A percentile compares a stretch with the other conserved stretches of the same genome.
Evolutionary conservation across 352 stramenopile species (phyloP).

Genomic region (Globisporangium cederbergense): DNA sequence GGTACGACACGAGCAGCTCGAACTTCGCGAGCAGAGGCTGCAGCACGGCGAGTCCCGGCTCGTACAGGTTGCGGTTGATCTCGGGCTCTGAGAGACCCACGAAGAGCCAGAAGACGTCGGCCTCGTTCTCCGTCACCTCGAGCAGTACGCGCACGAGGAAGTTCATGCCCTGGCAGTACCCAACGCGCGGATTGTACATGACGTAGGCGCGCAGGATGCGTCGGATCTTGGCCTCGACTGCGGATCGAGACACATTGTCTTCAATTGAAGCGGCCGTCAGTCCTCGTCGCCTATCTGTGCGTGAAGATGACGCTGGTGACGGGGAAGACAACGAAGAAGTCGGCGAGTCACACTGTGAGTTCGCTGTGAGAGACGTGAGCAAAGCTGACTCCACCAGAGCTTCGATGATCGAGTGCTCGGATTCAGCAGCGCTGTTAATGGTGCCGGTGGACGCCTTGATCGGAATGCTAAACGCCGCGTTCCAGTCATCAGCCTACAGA

Average conservation of each 20-base stretch:
- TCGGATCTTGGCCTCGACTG: conserved; percentile 62
- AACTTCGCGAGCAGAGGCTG: conserved; percentile 67
- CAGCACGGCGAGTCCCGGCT: conserved; percentile 66
- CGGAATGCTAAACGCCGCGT: not conserved
- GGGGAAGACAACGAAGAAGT: not conserved
- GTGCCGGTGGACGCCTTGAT: not conserved
- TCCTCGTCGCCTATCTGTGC: not conserved
- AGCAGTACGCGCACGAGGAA: conserved; percentile 75
- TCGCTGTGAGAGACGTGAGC: not conserved
- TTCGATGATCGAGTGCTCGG: conserved; percentile 13
- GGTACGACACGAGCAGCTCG: conserved; percentile 52
- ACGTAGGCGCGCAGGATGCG: conserved; percentile 77
- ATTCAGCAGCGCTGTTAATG: not conserved
- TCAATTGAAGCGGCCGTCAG: not conserved
- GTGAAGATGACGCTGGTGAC: not conserved
- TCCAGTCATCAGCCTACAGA: conserved; percentile 17
- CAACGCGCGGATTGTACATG: conserved; percentile 75
- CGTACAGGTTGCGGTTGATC: conserved; percentile 73
- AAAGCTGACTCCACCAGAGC: conserved; percentile 7
- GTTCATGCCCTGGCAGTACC: conserved; percentile 89
- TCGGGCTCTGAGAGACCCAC: conserved; percentile 71
- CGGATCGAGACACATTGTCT: not conserved
- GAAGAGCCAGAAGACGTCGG: conserved; percentile 82
- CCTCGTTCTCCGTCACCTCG: conserved; percentile 61
- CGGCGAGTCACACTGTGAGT: not conserved